Conservation (phyloP, 805 yeast species). For the Spathaspora sp. region DNA sequence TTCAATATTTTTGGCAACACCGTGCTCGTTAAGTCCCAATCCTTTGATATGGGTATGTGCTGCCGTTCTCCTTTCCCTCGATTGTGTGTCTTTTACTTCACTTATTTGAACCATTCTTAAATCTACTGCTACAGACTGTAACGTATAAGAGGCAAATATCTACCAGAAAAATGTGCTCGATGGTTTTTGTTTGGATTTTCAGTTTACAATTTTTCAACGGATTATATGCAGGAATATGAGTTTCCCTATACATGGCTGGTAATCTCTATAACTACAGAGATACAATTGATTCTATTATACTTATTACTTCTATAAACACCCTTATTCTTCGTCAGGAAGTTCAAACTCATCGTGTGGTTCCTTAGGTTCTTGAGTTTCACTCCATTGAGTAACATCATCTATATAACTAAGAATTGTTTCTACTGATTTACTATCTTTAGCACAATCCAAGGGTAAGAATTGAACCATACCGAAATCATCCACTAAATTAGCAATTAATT, state of each 20-base stretch:
- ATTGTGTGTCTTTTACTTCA: conserved; percentile 60
- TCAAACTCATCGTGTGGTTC: conserved; percentile 82
- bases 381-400: conserved; percentile 98
- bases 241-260: neutral
- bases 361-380: conserved; percentile 93
- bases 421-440: conserved; percentile 66
- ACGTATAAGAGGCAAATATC: neutral
- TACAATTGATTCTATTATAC: too few species aligned
- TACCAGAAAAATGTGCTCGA: neutral
- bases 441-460: conserved; percentile 80
- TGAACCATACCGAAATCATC: conserved; percentile 99
- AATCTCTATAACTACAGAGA: too few species aligned
- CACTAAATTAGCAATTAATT: conserved; percentile 81
- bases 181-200: neutral
- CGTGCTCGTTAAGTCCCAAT: conserved; percentile 87
- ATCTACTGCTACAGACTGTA: neutral
- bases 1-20: conserved; percentile 76
- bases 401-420: conserved; percentile 83
- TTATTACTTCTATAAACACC: neutral
- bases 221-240: neutral
- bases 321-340: conserved; percentile 49
- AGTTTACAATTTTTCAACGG: neutral
- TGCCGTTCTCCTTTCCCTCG: conserved; percentile 71
- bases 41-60: conserved; percentile 98
- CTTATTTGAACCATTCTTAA: conserved; percentile 67